These are phyloP conservation scores for Aspergillus avenaceus DNA, from an alignment of 495 filamentous ascomycete genomes.

Conservation along the genomic window DNA sequence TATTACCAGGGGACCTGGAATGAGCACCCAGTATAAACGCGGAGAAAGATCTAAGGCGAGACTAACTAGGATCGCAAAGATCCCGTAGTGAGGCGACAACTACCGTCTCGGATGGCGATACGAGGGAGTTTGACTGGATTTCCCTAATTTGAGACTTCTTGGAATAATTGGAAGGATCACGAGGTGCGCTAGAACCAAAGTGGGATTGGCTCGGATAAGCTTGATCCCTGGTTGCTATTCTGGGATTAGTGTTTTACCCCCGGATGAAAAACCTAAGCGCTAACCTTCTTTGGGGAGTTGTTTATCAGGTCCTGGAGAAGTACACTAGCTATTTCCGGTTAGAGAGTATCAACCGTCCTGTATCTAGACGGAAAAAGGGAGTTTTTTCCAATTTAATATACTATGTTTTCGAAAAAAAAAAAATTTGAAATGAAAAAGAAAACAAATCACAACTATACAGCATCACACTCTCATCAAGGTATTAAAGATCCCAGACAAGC, in stretches of 20 bases:
- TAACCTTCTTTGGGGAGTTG: constrained; percentile 11
- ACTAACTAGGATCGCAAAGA: neutral
- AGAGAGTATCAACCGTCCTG: too few species aligned
- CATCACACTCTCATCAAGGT: neutral
- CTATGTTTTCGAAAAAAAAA: too few species aligned
- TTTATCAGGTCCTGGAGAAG: neutral
- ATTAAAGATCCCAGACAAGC: neutral
- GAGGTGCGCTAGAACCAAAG: constrained; percentile 12
- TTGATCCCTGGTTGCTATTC: constrained; percentile 1
- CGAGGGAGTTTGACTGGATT: constrained; percentile 4
- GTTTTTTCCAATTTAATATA: too few species aligned
- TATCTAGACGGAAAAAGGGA: too few species aligned
- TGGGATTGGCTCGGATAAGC: constrained; percentile 4
- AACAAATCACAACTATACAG: too few species aligned
- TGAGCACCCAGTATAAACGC: constrained; percentile 5
- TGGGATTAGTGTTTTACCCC: constrained; percentile 8
- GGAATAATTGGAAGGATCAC: constrained; percentile 17
- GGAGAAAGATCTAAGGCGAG: neutral
- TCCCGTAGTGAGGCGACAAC: neutral
- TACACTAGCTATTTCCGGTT: neutral
- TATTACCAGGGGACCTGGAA: neutral
- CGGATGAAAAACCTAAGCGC: neutral
- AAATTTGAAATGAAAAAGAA: too few species aligned
- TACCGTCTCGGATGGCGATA: constrained; percentile 2
- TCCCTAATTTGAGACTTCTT: constrained; percentile 1